These are phyloP conservation scores for Colletotrichum sansevieriae DNA, from an alignment of 2,329 filamentous ascomycete species.

Conservation along the genomic window DNA sequence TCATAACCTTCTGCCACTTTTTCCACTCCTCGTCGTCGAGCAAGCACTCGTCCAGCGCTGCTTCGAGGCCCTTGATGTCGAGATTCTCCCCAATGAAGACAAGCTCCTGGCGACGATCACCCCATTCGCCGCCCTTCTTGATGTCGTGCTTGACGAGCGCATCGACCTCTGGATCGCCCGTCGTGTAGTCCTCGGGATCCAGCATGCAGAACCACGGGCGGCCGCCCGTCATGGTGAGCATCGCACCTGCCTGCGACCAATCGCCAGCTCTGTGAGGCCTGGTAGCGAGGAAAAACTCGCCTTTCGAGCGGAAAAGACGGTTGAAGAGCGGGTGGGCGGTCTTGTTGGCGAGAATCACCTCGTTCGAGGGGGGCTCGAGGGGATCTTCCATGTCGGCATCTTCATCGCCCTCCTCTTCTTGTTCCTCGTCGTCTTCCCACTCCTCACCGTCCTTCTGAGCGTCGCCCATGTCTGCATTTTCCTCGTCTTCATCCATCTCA, in stretches of 20 bases:
- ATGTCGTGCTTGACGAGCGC: conserved; percentile 64
- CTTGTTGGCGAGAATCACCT: conserved; percentile 67
- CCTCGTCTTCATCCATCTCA: conserved; percentile 45
- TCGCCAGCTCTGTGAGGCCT: conserved; percentile 67
- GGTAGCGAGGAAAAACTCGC: conserved; percentile 71
- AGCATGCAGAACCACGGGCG: conserved; percentile 72
- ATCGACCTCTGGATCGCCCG: conserved; percentile 61
- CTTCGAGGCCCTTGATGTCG: conserved; percentile 63
- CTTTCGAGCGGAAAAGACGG: conserved; percentile 73
- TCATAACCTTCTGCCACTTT: conserved; percentile 67
- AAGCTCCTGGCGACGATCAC: conserved; percentile 77
- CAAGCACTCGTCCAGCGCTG: conserved; percentile 70
- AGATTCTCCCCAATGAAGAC: conserved; percentile 80
- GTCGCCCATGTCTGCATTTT: conserved; percentile 49
- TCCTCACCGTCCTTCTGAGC: conserved; percentile 41
- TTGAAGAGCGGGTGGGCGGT: conserved; percentile 64
- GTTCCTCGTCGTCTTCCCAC: conserved; percentile 48
- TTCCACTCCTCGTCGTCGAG: conserved; percentile 70
- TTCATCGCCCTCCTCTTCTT: conserved; percentile 43
- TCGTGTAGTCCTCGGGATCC: conserved; percentile 62
- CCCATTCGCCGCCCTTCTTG: conserved; percentile 71
- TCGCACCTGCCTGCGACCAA: conserved; percentile 75
- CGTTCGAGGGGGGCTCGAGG: conserved; percentile 54
- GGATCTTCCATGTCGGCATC: conserved; percentile 45
- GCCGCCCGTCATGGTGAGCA: conserved; percentile 71